Percentiles rank a stretch among this genome's conserved stretches.
These are phyloP conservation scores for Saccharomyces jurei DNA, from an alignment of 805 yeast genomes.

Conservation along the genomic window DNA sequence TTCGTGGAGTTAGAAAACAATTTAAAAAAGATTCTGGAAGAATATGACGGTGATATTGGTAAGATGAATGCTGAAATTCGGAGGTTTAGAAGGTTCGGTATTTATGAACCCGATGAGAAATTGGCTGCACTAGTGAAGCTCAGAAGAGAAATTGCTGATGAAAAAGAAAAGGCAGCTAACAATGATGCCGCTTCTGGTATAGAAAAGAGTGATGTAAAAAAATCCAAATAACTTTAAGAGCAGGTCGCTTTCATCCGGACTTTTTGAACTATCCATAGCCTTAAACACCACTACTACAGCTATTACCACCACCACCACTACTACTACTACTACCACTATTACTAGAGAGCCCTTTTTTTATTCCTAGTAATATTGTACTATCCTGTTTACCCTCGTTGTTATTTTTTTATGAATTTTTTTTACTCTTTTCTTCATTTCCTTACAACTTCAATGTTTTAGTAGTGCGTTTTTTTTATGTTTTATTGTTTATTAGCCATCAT, in stretches of 20 bases:
- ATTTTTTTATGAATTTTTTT: neutral
- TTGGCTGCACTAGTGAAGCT: conserved; percentile 18
- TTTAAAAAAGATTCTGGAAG: conserved; percentile 35
- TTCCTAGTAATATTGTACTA: neutral
- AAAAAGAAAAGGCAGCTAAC: conserved; percentile 42
- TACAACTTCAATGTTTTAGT: neutral
- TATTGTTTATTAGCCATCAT: neutral
- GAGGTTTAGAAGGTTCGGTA: conserved; percentile 61
- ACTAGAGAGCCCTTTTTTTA: neutral
- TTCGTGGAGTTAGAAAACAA: conserved; percentile 41
- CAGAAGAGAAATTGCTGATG: conserved; percentile 19
- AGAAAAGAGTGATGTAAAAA: neutral
- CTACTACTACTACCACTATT: neutral
- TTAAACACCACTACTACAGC: neutral
- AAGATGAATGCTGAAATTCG: conserved; percentile 38
- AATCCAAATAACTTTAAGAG: neutral
- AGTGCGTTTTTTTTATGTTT: neutral
- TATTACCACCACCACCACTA: neutral
- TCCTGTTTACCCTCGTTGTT: neutral
- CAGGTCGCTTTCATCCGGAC: neutral
- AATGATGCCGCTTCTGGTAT: conserved; percentile 34
- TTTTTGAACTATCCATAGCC: neutral
- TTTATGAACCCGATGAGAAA: conserved; percentile 40
- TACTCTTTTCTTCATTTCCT: neutral
- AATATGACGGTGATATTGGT: conserved; percentile 33